Percentiles rank a stretch among this genome's conserved stretches.
Conservation (phyloP, 2,329 filamentous ascomycete species). For the Paraphaeosphaeria minitans region DNA sequence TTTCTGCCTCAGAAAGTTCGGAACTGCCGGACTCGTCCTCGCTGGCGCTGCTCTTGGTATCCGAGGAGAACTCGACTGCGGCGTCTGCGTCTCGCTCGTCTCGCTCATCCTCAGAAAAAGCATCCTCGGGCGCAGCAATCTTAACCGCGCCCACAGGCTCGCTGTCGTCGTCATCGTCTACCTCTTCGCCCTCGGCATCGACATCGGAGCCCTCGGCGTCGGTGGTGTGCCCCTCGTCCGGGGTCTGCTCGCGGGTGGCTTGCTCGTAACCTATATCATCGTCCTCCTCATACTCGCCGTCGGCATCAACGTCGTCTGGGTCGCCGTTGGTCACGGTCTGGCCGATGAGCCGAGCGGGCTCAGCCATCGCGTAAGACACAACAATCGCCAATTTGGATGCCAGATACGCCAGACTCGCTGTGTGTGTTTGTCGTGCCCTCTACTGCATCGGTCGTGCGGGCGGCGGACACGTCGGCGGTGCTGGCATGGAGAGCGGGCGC, state of each 20-base stretch:
- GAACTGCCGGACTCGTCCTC: conserved; percentile 46
- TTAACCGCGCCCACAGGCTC: conserved; percentile 50
- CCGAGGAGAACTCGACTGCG: conserved; percentile 43
- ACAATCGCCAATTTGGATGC: conserved; percentile 47
- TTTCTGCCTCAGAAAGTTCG: conserved; percentile 61
- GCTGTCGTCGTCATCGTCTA: conserved; percentile 61
- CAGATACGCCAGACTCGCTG: conserved; percentile 44
- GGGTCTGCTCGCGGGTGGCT: conserved; percentile 18
- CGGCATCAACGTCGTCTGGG: conserved; percentile 44
- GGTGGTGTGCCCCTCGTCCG: conserved; percentile 40
- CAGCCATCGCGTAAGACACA: conserved; percentile 50
- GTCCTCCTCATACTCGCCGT: conserved; percentile 48
- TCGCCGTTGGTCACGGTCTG: conserved; percentile 39
- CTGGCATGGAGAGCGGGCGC: conserved; percentile 31
- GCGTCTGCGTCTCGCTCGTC: conserved; percentile 48
- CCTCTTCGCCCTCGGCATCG: conserved; percentile 51
- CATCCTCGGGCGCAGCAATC: conserved; percentile 38
- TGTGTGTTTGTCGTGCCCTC: conserved; percentile 15
- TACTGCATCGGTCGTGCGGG: conserved; percentile 34
- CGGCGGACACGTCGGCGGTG: conserved; percentile 26
- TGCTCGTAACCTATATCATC: conserved; percentile 42
- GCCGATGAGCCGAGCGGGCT: conserved; percentile 47
- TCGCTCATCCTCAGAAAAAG: conserved; percentile 47
- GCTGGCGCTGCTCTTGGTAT: conserved; percentile 46
- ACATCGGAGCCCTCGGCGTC: conserved; percentile 50